These are phyloP conservation scores for Multifurca ochricompacta DNA, from an alignment of 768 basidiomycete genomes.

Conservation along the genomic window DNA sequence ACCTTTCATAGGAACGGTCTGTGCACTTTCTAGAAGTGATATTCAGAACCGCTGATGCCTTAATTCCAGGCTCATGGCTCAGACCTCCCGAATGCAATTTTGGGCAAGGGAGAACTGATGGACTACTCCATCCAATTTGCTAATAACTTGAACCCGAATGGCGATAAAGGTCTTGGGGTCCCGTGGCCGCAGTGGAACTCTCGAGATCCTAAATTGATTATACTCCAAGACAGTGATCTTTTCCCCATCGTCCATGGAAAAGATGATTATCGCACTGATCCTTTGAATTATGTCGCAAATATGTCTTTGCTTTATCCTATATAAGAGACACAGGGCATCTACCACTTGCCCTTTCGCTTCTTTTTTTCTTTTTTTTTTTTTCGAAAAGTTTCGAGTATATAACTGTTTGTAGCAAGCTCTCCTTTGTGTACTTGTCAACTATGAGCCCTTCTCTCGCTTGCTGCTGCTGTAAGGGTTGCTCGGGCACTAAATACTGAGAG, in stretches of 20 bases:
- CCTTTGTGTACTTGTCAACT: too few species aligned
- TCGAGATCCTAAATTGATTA: constrained; percentile 3
- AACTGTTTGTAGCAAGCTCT: too few species aligned
- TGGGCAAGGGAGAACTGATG: constrained; percentile 3
- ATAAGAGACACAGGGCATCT: neutral
- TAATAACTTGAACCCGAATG: constrained; percentile 19
- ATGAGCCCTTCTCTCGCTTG: too few species aligned
- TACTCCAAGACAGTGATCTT: constrained; percentile 4
- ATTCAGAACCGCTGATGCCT: neutral
- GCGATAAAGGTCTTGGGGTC: neutral
- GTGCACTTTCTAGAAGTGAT: neutral
- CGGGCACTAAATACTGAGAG: too few species aligned
- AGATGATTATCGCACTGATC: constrained; percentile 12
- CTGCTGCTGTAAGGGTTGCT: too few species aligned
- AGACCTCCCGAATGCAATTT: constrained; percentile 12
- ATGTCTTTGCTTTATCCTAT: constrained; percentile 15
- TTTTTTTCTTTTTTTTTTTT: too few species aligned
- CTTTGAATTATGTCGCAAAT: constrained; percentile 10
- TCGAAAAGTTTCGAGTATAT: too few species aligned
- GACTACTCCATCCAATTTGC: constrained; percentile 18
- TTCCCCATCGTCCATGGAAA: constrained; percentile 2
- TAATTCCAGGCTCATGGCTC: neutral
- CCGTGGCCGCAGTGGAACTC: constrained; percentile 18
- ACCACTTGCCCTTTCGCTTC: too few species aligned
- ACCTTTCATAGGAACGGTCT: constrained; percentile 16